A percentile compares a stretch with the other conserved stretches of the same genome.
These are phyloP conservation scores for Dianthus caryophyllus DNA, from an alignment of 148 eudicot genomes.

Conservation along the genomic window DNA sequence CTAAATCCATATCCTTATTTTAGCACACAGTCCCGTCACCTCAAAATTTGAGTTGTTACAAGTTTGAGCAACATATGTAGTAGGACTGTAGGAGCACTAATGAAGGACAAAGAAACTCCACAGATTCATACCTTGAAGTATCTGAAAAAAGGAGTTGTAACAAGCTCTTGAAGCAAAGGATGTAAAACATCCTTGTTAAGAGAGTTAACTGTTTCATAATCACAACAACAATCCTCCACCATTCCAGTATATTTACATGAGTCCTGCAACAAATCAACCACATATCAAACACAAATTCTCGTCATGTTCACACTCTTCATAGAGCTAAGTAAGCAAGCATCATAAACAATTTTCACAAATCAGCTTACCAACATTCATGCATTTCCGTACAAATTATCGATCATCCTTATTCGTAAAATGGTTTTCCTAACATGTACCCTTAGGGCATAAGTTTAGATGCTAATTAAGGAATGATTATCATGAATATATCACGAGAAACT, in stretches of 20 bases:
- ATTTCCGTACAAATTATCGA: background rate
- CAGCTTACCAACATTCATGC: background rate
- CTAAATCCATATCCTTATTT: too few species aligned
- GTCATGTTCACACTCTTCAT: background rate
- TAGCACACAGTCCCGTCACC: too few species aligned
- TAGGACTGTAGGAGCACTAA: background rate
- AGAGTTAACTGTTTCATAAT: constrained; percentile 78
- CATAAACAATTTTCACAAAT: background rate
- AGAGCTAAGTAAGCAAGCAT: background rate
- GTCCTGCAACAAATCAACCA: constrained; percentile 38
- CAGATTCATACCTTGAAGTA: constrained; percentile 75
- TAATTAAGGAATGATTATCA: too few species aligned
- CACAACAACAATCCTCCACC: constrained; percentile 96
- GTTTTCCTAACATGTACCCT: too few species aligned
- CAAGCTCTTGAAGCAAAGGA: constrained; percentile 89
- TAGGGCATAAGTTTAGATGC: too few species aligned
- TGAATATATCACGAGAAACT: too few species aligned
- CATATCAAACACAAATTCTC: constrained; percentile 8
- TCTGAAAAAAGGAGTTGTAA: constrained; percentile 84
- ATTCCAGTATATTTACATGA: constrained; percentile 76
- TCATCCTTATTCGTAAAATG: background rate
- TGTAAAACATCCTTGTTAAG: constrained; percentile 70
- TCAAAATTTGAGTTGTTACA: too few species aligned
- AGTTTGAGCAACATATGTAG: too few species aligned
- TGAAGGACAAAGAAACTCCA: background rate